phyloP scores from a whole-genome alignment of 106 monocot species.

The Gastrodia elata region DNA sequence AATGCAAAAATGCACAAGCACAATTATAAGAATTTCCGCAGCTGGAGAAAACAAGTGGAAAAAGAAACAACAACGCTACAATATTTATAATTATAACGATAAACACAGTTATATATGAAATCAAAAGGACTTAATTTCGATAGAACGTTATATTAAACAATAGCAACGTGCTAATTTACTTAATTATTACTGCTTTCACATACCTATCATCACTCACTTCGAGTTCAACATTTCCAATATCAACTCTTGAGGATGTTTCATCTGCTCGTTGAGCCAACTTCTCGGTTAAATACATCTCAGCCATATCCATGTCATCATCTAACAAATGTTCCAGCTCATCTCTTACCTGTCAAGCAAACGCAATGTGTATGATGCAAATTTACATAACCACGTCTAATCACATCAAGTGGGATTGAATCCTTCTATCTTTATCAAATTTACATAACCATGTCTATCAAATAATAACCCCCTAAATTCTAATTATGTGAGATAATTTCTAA shows the following conservation, averaged over 20 bases:
- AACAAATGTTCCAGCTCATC: constrained; percentile 64
- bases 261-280: constrained; percentile 35
- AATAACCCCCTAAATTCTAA: no score
- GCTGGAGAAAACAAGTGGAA: background rate
- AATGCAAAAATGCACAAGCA: background rate
- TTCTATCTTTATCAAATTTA: no score
- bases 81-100: background rate
- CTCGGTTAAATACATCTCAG: constrained; percentile 59
- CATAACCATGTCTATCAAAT: no score
- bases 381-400: no score
- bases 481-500: no score
- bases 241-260: constrained; percentile 26
- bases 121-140: background rate
- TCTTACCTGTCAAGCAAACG: constrained; percentile 27
- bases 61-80: background rate
- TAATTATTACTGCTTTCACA: background rate
- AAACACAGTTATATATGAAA: background rate
- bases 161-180: background rate
- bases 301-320: constrained; percentile 82
- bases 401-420: no score
- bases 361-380: background rate
- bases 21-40: background rate
- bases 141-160: background rate
- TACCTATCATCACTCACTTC: constrained; percentile 37
- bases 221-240: constrained; percentile 19